Percentiles rank a stretch among this genome's conserved stretches.
phyloP scores from a whole-genome alignment of 768 basidiomycete species.

The Serendipita sp. region DNA sequence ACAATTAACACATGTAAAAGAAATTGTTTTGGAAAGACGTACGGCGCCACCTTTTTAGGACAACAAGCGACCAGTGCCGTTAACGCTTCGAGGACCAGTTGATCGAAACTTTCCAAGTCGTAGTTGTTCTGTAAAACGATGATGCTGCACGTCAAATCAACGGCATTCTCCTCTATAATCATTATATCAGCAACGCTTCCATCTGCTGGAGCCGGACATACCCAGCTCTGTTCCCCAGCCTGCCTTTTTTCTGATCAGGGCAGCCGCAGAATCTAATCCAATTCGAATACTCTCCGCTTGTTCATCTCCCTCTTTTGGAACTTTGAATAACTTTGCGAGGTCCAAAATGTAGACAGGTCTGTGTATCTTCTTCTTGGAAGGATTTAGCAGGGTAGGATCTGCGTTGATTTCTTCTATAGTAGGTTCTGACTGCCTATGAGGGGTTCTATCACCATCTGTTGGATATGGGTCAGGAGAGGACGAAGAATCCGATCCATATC shows the following conservation, averaged over 20 bases:
- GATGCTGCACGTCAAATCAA: conserved; percentile 59
- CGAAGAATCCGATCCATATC: conserved; percentile 52
- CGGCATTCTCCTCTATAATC: conserved; percentile 73
- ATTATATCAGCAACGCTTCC: conserved; percentile 4
- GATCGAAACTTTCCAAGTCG: conserved; percentile 64
- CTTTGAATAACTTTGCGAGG: conserved; percentile 60
- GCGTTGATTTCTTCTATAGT: conserved; percentile 64
- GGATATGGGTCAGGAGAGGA: conserved; percentile 67
- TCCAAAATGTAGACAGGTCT: conserved; percentile 85
- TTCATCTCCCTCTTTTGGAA: conserved; percentile 40
- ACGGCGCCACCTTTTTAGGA: conserved; percentile 71
- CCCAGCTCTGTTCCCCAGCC: conserved; percentile 81
- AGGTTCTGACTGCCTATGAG: neutral
- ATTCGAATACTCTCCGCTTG: conserved; percentile 68
- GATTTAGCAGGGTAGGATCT: conserved; percentile 67
- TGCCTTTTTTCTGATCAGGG: conserved; percentile 67
- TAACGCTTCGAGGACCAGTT: conserved; percentile 57
- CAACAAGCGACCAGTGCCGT: conserved; percentile 68
- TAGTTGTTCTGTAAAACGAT: conserved; percentile 69
- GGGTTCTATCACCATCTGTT: conserved; percentile 40
- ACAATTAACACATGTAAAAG: neutral
- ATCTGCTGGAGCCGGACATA: conserved; percentile 24
- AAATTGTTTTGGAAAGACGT: neutral
- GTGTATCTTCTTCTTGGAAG: conserved; percentile 45
- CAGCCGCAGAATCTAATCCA: conserved; percentile 65